Evolutionary conservation across 192 early-diverging fungal species (phyloP).

Genomic region (Linnemannia hyalina): DNA sequence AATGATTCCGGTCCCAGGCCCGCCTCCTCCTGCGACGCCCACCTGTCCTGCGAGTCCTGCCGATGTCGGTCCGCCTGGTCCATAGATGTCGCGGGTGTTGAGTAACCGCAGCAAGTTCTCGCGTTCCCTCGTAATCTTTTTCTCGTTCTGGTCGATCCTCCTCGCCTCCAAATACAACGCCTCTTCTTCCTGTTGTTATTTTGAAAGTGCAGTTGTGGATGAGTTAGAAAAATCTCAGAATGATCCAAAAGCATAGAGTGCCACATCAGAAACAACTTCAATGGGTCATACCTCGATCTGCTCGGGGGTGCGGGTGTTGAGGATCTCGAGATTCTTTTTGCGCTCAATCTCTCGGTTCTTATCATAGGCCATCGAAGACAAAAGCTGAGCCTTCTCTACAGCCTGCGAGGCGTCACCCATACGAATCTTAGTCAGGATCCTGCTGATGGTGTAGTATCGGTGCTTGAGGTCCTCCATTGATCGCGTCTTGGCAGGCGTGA

Average conservation of each 20-base stretch:
- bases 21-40: conserved; percentile 24
- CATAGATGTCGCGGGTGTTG: conserved; percentile 63
- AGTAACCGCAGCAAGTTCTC: conserved; percentile 80
- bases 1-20: conserved; percentile 51
- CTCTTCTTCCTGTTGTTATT: conserved; percentile 77
- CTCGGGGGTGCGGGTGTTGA: conserved; percentile 82
- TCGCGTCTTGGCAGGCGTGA: conserved; percentile 42
- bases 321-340: conserved; percentile 80
- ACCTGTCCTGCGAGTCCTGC: conserved; percentile 44
- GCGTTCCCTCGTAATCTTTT: conserved; percentile 81
- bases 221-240: background rate
- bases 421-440: conserved; percentile 74
- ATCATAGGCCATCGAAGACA: conserved; percentile 60
- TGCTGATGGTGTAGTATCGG: conserved; percentile 82
- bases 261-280: background rate
- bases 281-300: conserved; percentile 69
- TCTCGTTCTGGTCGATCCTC: conserved; percentile 86
- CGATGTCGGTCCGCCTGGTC: conserved; percentile 42
- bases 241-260: background rate
- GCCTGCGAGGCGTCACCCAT: conserved; percentile 38
- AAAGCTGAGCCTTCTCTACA: conserved; percentile 46
- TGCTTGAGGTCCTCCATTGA: conserved; percentile 87
- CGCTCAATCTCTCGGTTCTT: conserved; percentile 81
- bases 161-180: conserved; percentile 82
- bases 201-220: background rate